These are phyloP conservation scores for Daedaleopsis sinensis DNA, from an alignment of 768 basidiomycete species.

Conservation along the genomic window DNA sequence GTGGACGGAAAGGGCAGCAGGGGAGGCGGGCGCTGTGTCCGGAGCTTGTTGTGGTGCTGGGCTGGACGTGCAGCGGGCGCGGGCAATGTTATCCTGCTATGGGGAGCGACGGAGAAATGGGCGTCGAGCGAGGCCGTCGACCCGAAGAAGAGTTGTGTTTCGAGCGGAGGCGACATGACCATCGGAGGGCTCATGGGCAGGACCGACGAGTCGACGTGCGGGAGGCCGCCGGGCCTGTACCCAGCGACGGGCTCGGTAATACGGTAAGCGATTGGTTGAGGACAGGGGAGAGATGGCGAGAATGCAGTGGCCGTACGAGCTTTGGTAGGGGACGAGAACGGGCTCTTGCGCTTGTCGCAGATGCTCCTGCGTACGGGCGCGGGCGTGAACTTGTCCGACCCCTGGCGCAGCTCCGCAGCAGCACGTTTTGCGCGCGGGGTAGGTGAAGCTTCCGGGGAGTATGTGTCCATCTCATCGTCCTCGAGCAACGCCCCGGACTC, in stretches of 20 bases:
- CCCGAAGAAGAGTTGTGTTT: constrained; percentile 56
- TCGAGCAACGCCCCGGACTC: constrained; percentile 20
- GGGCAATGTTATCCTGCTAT: too few species aligned
- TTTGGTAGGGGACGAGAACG: constrained; percentile 12
- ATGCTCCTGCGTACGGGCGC: constrained; percentile 38
- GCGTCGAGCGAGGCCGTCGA: constrained; percentile 18
- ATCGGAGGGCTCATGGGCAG: constrained; percentile 61
- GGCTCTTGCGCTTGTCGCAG: constrained; percentile 35
- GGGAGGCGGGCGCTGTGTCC: constrained; percentile 25
- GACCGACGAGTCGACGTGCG: constrained; percentile 39
- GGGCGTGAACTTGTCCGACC: constrained; percentile 44
- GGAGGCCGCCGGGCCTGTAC: constrained; percentile 13
- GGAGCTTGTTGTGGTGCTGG: constrained; percentile 20
- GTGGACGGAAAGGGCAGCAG: constrained; percentile 24
- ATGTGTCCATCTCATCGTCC: constrained; percentile 16
- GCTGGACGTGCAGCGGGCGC: neutral
- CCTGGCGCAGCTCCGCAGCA: constrained; percentile 2
- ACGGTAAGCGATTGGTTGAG: too few species aligned
- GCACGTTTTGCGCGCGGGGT: constrained; percentile 1
- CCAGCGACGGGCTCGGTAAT: neutral
- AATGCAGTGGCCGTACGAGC: constrained; percentile 1
- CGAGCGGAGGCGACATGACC: constrained; percentile 58
- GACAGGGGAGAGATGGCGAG: neutral
- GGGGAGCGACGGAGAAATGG: neutral
- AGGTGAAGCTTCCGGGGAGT: constrained; percentile 2